Evolutionary conservation across 441 rosid genomes (phyloP), one percentile per base, ranked within the genome.

Genomic region (Capsella rubella): DNA sequence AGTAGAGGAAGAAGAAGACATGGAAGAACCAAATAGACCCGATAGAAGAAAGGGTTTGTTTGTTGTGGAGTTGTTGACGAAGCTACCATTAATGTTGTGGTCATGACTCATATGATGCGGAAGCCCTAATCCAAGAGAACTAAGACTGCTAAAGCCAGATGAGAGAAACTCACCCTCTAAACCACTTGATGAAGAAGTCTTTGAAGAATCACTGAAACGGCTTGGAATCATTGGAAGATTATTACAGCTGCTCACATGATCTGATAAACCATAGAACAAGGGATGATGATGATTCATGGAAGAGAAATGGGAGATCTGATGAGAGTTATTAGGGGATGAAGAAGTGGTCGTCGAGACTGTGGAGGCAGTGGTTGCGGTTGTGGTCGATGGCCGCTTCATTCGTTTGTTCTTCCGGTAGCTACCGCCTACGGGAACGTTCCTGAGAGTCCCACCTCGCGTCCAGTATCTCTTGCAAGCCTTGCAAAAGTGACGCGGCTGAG

Each of bases 401-500:
- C 75, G 65, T 67, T 78, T 78, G 67, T 73, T 78, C 62, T 78
- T 78, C 18, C 81, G 75, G 71, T 73, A 78, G 71, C 81, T 73
- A 67, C 81, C 81, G 3, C 81, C 81, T 4, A 78, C 81, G 1
- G 81, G 81, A 73, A 78, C 81, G 61, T 78, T 78, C 21, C 81
- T 64, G 16, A 78, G 81, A 14, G 81, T 78, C 31, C 81, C 81
- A 45, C 81, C 81, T 54, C 81, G 18, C 0, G 81, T 78, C 81
- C 81, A 78, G 14, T 78, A 78, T 50, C 81, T 67, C 70, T 78
- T 78, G 27, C 81, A 78, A 47, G 81, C 78, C 78, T 78, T 78
- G 62, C 81, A 78, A 68, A 78, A 78, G 57, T 78, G 78, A 3
- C 81, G 51, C 0, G 81, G 81, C 71, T 78, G 81, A 35, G 81